Evolutionary conservation across 768 basidiomycete genomes (phyloP).

Genomic region (Pleurotus sapidus): DNA sequence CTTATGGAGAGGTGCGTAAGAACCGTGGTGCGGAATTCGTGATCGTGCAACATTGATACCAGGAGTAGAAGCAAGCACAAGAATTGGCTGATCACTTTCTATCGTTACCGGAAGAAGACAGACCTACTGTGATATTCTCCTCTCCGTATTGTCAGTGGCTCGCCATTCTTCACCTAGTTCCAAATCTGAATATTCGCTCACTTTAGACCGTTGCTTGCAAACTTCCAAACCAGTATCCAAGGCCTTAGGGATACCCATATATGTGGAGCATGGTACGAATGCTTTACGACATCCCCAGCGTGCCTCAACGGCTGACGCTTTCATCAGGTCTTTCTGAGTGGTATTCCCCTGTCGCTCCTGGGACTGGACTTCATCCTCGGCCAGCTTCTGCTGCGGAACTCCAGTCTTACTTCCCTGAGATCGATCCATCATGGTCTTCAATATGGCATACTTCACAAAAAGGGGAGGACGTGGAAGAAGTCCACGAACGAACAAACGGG

Average conservation of each 20-base stretch:
- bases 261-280: conserved; percentile 70
- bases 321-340: conserved; percentile 67
- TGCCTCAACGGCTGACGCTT: not conserved
- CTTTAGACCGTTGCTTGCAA: conserved; percentile 84
- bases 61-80: conserved; percentile 59
- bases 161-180: not conserved
- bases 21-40: not conserved
- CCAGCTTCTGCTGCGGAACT: conserved; percentile 57
- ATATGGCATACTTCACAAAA: conserved; percentile 69
- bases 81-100: conserved; percentile 67
- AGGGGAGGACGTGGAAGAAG: conserved; percentile 63
- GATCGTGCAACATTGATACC: no score
- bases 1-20: conserved; percentile 57
- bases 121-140: conserved; percentile 78
- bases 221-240: conserved; percentile 65
- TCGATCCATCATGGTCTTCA: conserved; percentile 63
- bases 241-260: conserved; percentile 65
- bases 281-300: not conserved
- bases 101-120: conserved; percentile 59
- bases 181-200: no score
- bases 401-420: conserved; percentile 50
- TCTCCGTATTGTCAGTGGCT: conserved; percentile 72
- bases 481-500: conserved; percentile 58
- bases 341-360: conserved; percentile 68
- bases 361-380: conserved; percentile 74